Evolutionary conservation across 1,139 yeast genomes (phyloP), one percentile per base, ranked within the genome.

Genomic region (Geotrichum citri-aurantii): DNA sequence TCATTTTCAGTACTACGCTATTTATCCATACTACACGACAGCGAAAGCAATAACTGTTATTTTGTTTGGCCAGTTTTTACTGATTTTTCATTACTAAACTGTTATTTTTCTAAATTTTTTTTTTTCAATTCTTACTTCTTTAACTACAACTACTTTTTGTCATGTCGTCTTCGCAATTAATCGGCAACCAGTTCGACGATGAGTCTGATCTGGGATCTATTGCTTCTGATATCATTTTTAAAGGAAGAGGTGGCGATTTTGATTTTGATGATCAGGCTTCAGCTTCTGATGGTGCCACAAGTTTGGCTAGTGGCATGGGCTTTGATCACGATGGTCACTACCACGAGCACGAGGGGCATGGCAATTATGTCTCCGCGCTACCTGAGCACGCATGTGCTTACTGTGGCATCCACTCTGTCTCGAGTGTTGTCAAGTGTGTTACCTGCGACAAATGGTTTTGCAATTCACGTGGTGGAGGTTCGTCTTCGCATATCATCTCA

Each of bases 391-490:
- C 75, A 0, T 72, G 74, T 65, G 64, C 69, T 65, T 91, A 91
- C 70, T 92, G 97, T 75, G 95, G 92, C 1, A 79, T 89, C 42
- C 84, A 84, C 63, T 74, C 82, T 5, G 80, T 90, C 0, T 73
- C 82, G 10, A 79, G 86, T 54, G 87, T 91, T 23, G 87, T 88
- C 49, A 84, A 86, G 66, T 92, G 98, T 75, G 81, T 82, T 60
- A 78, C 81, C 4, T 91, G 97, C 73, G 74, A 82, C 67, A 86
- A 84, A 70, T 92, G 97, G 97, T 92, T 92, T 71, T 92, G 98
- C 75, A 92, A 92, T 70, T 81, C 88, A n/a, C 82, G 83, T 60
- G 78, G 82, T 31, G 77, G 77, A 51, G 76, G 83, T 10, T 74
- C 81, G 10, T 83, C 92, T 21, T 87, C 96, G 1, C 98, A 92